phyloP scores from a whole-genome alignment of 352 stramenopile species.

The Phytophthora quininea region DNA sequence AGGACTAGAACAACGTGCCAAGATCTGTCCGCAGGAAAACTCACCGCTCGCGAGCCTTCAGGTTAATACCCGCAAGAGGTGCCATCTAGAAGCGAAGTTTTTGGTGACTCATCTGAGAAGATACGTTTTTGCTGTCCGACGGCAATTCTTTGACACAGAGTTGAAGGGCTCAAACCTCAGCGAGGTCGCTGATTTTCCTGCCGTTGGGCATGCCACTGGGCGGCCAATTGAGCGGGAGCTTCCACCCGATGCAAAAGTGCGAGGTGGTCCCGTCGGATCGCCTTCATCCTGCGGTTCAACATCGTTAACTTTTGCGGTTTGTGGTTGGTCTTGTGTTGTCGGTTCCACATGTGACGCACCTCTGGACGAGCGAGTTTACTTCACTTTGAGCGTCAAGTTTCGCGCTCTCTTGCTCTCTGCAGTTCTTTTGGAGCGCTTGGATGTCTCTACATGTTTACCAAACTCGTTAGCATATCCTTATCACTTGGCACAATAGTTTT shows the following conservation, averaged over 20 bases:
- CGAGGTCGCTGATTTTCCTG: conserved; percentile 17
- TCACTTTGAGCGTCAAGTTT: conserved; percentile 38
- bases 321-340: too few relatives aligned
- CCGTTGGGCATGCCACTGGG: conserved; percentile 26
- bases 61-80: not conserved
- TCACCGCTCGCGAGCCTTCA: too few relatives aligned
- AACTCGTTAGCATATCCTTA: too few relatives aligned
- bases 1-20: too few relatives aligned
- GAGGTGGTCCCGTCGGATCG: conserved; percentile 33
- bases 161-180: not conserved
- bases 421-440: conserved; percentile 32
- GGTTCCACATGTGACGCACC: conserved; percentile 14
- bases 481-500: too few relatives aligned
- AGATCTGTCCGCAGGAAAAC: too few relatives aligned
- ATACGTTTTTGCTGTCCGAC: too few relatives aligned
- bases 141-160: too few relatives aligned
- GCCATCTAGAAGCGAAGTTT: conserved; percentile 8
- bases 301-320: not conserved
- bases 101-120: too few relatives aligned
- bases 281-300: conserved; percentile 25
- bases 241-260: conserved; percentile 29
- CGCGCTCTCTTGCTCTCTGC: conserved; percentile 30
- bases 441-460: conserved; percentile 17
- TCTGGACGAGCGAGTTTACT: conserved; percentile 25
- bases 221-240: conserved; percentile 21